Evolutionary conservation across 108 stramenopile species (phyloP), one percentile per base, ranked within the genome.

Genomic region (Ochromonas danica): DNA sequence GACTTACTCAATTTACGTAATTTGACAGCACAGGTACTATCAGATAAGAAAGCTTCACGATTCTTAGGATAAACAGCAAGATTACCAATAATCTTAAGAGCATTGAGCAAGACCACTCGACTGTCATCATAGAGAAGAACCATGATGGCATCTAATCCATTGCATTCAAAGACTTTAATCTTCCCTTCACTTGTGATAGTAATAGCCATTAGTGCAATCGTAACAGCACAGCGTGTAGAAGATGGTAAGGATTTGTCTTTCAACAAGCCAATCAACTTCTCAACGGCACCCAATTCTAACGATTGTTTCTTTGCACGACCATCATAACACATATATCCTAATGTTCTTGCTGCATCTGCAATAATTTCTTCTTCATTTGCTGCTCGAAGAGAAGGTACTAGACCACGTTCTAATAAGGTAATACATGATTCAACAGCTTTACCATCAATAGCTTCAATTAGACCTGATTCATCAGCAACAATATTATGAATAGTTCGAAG

Each of bases 151-250:
- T 78, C 79, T 30, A 71, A 71, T 0, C 77, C 84, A n/a, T 71
- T 25, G 6, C 62, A 70, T 0, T 39, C 70, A n/a, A 71, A 40
- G 35, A 82, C 6, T 1, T 81, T 72, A 30, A 70, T 79, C 40
- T 85, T 85, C 17, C 84, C 84, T 74, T 80, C 83, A 61, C 81
- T 75, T 0, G 77, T 80, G 0, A 78, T 82, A 39, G 83, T 82
- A 41, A 84, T 84, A 71, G 81, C 81, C 83, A 84, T 84, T 43
- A 84, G 33, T 2, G 83, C 80, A 35, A 77, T 62, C 31, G 80
- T 65, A 39, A 80, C 77, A 30, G 81, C 75, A 42, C 70, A 57
- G 1, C 40, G 30, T 17, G 81, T 80, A 17, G 39, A 39, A 27
- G n/a, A 6, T 22, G 72, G 6, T 1, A 10, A 1, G 28, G n/a